Base-by-base conservation (phyloP, 1,139 yeast species). In the Yamadazyma trypodendri region DNA sequence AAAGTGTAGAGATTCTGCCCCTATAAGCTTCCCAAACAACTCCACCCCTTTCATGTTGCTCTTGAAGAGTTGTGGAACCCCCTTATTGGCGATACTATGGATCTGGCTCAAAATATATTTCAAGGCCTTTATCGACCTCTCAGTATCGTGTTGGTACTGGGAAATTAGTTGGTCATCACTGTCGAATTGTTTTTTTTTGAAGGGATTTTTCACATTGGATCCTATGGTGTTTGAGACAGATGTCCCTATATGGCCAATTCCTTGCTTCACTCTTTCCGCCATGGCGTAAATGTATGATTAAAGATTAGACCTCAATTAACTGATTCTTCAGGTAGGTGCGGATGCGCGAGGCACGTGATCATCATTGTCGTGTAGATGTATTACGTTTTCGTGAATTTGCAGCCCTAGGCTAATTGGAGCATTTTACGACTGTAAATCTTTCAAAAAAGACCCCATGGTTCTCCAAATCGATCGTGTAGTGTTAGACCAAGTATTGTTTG, bases 61-160 rank as follows among this genome's bases (percentile, higher is more conserved):
- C 20, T 67, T 60, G 45, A 76, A 58, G 14, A 68, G 42, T 5
- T 50, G 49, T 10, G 66, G 66, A 66, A 77, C 64, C 42, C 64
- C 60, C 6, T 44, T 43, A 21, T 54, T 50, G 13, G 65, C 56
- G 45, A 72, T 51, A 31, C 62, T 55, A 35, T 58, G 57, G 28
- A 64, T 57, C 43, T 73, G 75, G n/a, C 51, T 37, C 11, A 53
- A 49, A 14, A 75, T 44, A 42, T 62, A 75, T 36, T 65, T 65
- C 36, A 77, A 52, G 2, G 78, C 81, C 29, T 65, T 64, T 20
- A 68, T 50, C 1, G 76, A 58, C 10, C 61, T 55, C 37, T 63
- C 59, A 22, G 75, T 48, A 43, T 75, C 79, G 38, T 67, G 65
- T 37, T 69, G 65, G 61, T 74, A 75, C 25, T 63, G 65, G 11